These are phyloP conservation scores for Sisymbrium altissimum DNA, from an alignment of 345 rosid species.

Conservation along the genomic window DNA sequence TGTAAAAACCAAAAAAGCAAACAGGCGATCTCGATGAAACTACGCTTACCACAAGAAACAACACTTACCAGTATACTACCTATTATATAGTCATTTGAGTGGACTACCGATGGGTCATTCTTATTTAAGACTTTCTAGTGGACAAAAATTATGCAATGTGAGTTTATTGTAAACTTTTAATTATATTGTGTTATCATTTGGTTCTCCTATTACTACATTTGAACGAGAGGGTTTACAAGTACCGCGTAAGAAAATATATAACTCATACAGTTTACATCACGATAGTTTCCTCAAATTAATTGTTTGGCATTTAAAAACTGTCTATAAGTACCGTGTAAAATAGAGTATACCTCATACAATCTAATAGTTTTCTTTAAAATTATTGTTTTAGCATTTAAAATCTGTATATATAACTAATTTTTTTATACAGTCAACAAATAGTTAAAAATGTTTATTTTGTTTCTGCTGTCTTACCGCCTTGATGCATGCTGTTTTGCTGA, in stretches of 20 bases:
- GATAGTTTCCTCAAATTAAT: no score
- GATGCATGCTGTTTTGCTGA: constrained; percentile 13
- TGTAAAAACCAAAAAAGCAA: background rate
- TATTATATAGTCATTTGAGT: background rate
- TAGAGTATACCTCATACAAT: no score
- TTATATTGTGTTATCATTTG: background rate
- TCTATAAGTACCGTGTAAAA: no score
- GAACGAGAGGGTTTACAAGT: background rate
- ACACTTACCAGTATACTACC: background rate
- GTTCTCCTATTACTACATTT: background rate
- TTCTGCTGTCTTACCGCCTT: background rate
- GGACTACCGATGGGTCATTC: background rate
- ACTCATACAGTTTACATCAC: no score
- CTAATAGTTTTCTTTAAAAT: no score
- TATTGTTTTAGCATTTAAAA: background rate
- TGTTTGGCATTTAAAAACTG: no score
- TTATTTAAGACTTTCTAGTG: background rate
- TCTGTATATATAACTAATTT: background rate
- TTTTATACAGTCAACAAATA: no score
- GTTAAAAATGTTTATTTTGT: background rate
- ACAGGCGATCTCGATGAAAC: background rate
- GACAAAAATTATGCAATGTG: background rate
- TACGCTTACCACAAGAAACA: background rate
- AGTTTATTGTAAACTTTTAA: background rate
- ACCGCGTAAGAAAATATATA: background rate